Evolutionary conservation across 768 basidiomycete species (phyloP).

Genomic region (Pisolithus orientalis): DNA sequence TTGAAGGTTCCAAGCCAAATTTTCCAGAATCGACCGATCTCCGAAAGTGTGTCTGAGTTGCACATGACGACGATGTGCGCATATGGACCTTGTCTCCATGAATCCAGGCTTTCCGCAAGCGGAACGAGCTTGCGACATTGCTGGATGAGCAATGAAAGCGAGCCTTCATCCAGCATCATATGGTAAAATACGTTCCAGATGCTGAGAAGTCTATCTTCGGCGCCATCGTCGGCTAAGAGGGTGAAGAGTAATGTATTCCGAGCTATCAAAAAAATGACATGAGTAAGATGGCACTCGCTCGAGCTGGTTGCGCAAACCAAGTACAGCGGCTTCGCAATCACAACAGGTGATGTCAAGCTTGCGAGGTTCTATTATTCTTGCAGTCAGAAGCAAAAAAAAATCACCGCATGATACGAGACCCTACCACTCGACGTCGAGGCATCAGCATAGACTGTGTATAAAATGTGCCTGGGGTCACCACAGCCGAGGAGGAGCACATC

Average conservation of each 20-base stretch:
- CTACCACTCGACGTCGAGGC: background rate
- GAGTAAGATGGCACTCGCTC: background rate
- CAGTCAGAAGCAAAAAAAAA: background rate
- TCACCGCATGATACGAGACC: background rate
- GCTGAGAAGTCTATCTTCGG: conserved; percentile 9
- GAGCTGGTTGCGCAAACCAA: conserved; percentile 13
- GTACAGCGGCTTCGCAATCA: conserved; percentile 23
- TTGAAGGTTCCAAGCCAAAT: no score
- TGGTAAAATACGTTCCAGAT: conserved; percentile 30
- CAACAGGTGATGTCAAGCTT: conserved; percentile 26
- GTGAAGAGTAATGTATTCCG: conserved; percentile 25
- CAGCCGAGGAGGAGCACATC: conserved; percentile 44
- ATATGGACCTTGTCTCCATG: conserved; percentile 24
- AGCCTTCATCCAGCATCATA: conserved; percentile 17
- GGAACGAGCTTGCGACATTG: conserved; percentile 21
- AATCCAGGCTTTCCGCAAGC: conserved; percentile 10
- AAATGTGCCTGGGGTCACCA: conserved; percentile 43
- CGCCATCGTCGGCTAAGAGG: conserved; percentile 19
- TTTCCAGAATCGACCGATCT: conserved; percentile 13
- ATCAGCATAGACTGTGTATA: conserved; percentile 34
- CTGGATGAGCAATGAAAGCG: conserved; percentile 17
- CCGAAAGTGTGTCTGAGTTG: conserved; percentile 17
- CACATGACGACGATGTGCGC: conserved; percentile 19
- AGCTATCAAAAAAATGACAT: conserved; percentile 7
- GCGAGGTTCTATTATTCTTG: conserved; percentile 11